phyloP scores from a whole-genome alignment of 2,329 filamentous ascomycete genomes.

The Bretziella fagacearum region DNA sequence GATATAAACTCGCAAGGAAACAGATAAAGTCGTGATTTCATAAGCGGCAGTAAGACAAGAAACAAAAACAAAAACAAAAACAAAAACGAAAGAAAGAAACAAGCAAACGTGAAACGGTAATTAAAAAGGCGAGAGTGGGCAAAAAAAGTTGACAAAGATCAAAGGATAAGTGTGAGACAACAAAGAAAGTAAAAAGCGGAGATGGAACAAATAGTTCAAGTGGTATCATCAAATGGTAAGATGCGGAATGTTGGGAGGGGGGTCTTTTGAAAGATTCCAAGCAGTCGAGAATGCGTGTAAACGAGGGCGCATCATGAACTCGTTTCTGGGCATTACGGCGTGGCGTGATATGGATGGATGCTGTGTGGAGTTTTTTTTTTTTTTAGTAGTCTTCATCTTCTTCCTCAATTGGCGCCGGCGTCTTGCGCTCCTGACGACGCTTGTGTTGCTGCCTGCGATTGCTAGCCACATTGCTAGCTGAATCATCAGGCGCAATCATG shows the following conservation, averaged over 20 bases:
- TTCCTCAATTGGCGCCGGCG: slow-evolving; percentile 56
- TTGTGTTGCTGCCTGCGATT: slow-evolving; percentile 50
- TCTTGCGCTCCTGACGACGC: slow-evolving; percentile 49
- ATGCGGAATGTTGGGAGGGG: background rate
- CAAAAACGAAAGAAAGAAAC: slow-evolving; percentile 3
- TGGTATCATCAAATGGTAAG: background rate
- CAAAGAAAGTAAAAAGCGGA: background rate
- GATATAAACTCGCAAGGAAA: background rate
- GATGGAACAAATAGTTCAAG: background rate
- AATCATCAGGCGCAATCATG: slow-evolving; percentile 57
- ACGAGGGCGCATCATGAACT: background rate
- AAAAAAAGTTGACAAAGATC: background rate
- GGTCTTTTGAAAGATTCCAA: too few relatives aligned
- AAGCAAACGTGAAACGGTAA: slow-evolving; percentile 5
- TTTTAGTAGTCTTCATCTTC: slow-evolving; percentile 45
- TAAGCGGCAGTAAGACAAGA: slow-evolving; percentile 1
- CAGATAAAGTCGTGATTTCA: slow-evolving; percentile 2
- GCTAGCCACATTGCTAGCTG: slow-evolving; percentile 63
- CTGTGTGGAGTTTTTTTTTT: background rate
- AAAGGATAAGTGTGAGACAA: background rate
- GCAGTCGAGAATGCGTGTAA: background rate
- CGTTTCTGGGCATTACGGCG: background rate
- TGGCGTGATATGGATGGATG: background rate
- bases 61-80: slow-evolving; percentile 5
- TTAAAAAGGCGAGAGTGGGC: slow-evolving; percentile 2